phyloP scores from a whole-genome alignment of 163 green algal species.

The Volvox carteri region DNA sequence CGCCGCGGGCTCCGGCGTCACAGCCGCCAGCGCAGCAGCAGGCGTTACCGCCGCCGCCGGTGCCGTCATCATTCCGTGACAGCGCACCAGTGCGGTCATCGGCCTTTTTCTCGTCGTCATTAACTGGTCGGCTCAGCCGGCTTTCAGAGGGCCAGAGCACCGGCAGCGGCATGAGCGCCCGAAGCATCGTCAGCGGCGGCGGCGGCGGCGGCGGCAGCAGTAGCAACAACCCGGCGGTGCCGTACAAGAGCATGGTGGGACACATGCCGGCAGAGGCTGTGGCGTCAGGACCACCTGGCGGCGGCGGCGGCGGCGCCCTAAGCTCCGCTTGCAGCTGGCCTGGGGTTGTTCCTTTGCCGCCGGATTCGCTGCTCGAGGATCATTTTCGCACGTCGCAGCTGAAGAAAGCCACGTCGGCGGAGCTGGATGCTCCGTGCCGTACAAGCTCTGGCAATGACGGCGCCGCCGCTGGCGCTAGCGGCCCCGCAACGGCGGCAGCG shows the following conservation, averaged over 20 bases:
- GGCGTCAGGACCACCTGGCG: background rate
- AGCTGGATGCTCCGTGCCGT: background rate
- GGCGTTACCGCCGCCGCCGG: background rate
- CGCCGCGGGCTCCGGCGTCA: too few species aligned
- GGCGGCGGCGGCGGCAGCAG: background rate
- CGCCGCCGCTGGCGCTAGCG: background rate
- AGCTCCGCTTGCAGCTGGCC: background rate
- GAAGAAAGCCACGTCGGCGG: background rate
- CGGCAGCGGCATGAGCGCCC: constrained; percentile 2
- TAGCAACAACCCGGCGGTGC: too few species aligned
- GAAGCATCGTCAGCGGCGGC: constrained; percentile 20
- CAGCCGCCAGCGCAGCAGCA: background rate
- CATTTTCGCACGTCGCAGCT: background rate
- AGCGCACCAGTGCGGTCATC: background rate
- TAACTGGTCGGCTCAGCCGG: background rate
- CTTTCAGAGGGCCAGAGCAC: background rate
- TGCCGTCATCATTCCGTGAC: background rate
- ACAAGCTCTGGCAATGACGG: background rate
- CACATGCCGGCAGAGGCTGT: background rate
- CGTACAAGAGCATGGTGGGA: constrained; percentile 7
- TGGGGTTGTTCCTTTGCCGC: background rate
- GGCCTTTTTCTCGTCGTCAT: background rate
- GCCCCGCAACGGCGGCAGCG: too few species aligned
- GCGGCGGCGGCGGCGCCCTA: background rate
- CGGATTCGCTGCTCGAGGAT: too few species aligned